phyloP scores from a whole-genome alignment of 306 rosid species.

The Inga leiocalycina region DNA sequence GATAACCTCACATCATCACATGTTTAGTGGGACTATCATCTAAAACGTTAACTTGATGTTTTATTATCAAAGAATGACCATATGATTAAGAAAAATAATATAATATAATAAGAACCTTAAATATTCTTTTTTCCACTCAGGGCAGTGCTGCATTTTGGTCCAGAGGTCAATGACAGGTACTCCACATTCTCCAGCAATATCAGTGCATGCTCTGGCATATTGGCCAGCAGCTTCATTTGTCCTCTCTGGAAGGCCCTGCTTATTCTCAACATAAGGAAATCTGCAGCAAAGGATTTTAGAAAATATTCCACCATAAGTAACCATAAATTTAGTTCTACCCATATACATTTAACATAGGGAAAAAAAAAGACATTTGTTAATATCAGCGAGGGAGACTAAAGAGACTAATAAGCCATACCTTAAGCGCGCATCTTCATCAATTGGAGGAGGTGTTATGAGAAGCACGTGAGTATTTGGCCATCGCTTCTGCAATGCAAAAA shows the following conservation, averaged over 20 bases:
- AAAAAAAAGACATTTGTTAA: background rate
- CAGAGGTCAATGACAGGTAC: slow-evolving; percentile 66
- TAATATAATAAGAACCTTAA: slow-evolving; percentile 47
- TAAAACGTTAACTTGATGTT: slow-evolving; percentile 5
- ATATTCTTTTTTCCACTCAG: slow-evolving; percentile 57
- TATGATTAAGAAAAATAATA: background rate
- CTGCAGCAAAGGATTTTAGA: slow-evolving; percentile 36
- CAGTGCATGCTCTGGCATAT: slow-evolving; percentile 68
- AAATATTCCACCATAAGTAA: background rate
- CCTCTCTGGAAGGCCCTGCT: slow-evolving; percentile 74
- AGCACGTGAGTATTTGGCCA: slow-evolving; percentile 72
- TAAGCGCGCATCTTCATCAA: slow-evolving; percentile 76
- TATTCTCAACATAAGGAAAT: slow-evolving; percentile 59
- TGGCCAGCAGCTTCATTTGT: slow-evolving; percentile 83
- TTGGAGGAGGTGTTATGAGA: slow-evolving; percentile 88
- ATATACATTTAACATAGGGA: background rate
- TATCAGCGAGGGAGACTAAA: slow-evolving; percentile 11
- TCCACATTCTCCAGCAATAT: slow-evolving; percentile 63
- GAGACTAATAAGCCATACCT: slow-evolving; percentile 44
- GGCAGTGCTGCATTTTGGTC: slow-evolving; percentile 78
- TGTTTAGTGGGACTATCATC: slow-evolving; percentile 3
- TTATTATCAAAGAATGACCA: background rate
- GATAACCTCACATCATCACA: background rate
- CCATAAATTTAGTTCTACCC: slow-evolving; percentile 7
- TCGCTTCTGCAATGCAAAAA: slow-evolving; percentile 52